Evolutionary conservation across 148 eudicot genomes (phyloP).

Genomic region (Cornus controversa): DNA sequence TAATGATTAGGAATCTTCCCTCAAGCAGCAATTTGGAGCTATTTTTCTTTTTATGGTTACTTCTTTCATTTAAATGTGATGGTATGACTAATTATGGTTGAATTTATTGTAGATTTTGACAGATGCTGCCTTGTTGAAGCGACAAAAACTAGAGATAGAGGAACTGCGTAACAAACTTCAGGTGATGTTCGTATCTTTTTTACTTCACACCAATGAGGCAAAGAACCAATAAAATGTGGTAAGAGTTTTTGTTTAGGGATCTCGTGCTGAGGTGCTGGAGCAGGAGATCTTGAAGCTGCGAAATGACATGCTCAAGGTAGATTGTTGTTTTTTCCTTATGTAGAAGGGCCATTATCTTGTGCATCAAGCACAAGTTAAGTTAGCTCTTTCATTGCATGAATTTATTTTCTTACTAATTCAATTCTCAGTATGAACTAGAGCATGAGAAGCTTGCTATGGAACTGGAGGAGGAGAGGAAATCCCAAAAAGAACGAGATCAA

Average conservation of each 20-base stretch:
- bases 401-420: constrained; percentile 19
- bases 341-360: constrained; percentile 1
- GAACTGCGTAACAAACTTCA: constrained; percentile 80
- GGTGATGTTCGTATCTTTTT: constrained; percentile 36
- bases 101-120: constrained; percentile 64
- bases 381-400: neutral
- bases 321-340: constrained; percentile 5
- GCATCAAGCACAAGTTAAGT: neutral
- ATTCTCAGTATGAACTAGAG: constrained; percentile 76
- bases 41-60: neutral
- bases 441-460: constrained; percentile 83
- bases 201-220: neutral
- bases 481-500: constrained; percentile 69
- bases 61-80: neutral
- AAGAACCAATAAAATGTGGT: neutral
- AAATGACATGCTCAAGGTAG: constrained; percentile 92
- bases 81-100: constrained; percentile 7
- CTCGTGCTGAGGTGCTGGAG: constrained; percentile 80
- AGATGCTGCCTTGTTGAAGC: constrained; percentile 93
- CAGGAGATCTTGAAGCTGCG: constrained; percentile 85
- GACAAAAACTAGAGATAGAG: constrained; percentile 90
- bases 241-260: constrained; percentile 59
- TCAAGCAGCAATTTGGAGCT: constrained; percentile 5
- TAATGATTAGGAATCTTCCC: neutral
- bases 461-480: constrained; percentile 86